These are phyloP conservation scores for Ogataea hybrid DNA, from an alignment of 1,139 yeast species.

Conservation along the genomic window DNA sequence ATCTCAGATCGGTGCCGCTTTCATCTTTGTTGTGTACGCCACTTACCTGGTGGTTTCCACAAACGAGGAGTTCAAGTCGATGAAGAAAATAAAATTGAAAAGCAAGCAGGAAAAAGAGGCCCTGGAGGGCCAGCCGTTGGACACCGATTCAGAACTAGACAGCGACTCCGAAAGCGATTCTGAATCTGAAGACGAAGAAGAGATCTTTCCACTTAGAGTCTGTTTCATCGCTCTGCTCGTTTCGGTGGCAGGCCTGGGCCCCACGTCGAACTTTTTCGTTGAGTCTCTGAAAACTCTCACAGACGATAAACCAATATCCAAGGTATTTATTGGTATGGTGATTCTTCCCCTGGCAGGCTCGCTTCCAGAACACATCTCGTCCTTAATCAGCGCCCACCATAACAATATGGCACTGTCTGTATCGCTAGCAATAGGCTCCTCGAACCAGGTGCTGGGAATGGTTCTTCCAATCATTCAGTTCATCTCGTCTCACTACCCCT, in stretches of 20 bases:
- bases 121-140: constrained; percentile 4
- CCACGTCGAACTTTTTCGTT: constrained; percentile 16
- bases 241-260: constrained; percentile 15
- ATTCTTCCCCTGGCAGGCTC: constrained; percentile 16
- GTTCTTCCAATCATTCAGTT: constrained; percentile 18
- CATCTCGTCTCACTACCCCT: constrained; percentile 16
- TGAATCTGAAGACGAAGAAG: constrained; percentile 9
- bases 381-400: constrained; percentile 17
- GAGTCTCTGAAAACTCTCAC: constrained; percentile 14
- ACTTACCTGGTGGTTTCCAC: constrained; percentile 14
- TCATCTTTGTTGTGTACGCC: constrained; percentile 11
- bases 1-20: constrained; percentile 15
- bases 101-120: constrained; percentile 1
- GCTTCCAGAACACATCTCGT: constrained; percentile 16
- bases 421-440: constrained; percentile 15
- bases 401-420: constrained; percentile 16
- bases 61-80: constrained; percentile 14
- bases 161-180: constrained; percentile 11
- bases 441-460: constrained; percentile 18
- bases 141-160: constrained; percentile 7
- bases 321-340: constrained; percentile 17
- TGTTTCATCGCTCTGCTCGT: constrained; percentile 12
- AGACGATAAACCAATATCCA: constrained; percentile 16
- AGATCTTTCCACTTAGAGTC: constrained; percentile 11
- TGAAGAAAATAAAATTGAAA: constrained; percentile 12